phyloP scores from a whole-genome alignment of 2,329 filamentous ascomycete genomes.

The Gaeumannomyces sp. region DNA sequence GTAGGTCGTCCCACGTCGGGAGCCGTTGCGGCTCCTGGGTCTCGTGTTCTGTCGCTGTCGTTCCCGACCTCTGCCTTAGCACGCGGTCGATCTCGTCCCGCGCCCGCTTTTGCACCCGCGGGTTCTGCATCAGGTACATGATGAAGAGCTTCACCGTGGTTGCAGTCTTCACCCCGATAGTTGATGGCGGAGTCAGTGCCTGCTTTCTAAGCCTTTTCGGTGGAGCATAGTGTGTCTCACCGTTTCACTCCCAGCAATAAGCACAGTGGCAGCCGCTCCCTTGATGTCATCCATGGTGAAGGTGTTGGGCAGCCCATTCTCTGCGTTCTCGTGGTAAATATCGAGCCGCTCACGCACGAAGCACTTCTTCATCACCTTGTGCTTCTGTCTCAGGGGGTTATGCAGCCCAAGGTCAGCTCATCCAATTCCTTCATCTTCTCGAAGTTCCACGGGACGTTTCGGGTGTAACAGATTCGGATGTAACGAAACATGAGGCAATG shows the following conservation, averaged over 20 bases:
- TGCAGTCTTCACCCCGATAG: conserved; percentile 14
- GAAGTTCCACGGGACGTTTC: not conserved
- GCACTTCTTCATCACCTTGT: conserved; percentile 4
- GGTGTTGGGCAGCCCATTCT: conserved; percentile 12
- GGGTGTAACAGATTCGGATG: not conserved
- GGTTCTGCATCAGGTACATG: conserved; percentile 34
- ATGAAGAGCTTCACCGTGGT: conserved; percentile 29
- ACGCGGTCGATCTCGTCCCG: conserved; percentile 29
- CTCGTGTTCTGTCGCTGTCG: conserved; percentile 1
- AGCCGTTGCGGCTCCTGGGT: conserved; percentile 19
- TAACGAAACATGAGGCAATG: not conserved
- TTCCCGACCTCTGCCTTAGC: conserved; percentile 20
- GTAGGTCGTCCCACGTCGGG: conserved; percentile 17
- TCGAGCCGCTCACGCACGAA: conserved; percentile 11
- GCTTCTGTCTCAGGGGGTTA: not conserved
- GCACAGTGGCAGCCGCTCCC: conserved; percentile 22
- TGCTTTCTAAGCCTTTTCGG: not conserved
- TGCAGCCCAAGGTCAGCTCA: not conserved
- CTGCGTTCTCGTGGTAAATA: conserved; percentile 5
- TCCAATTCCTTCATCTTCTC: not conserved
- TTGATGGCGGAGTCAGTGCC: not conserved
- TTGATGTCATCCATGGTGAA: conserved; percentile 23
- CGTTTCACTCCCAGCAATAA: conserved; percentile 24
- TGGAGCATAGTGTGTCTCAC: conserved; percentile 10
- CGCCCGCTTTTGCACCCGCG: conserved; percentile 28